Percentiles rank a stretch among this genome's conserved stretches.
phyloP scores from a whole-genome alignment of 352 stramenopile genomes.

The Pythium dissimile region DNA sequence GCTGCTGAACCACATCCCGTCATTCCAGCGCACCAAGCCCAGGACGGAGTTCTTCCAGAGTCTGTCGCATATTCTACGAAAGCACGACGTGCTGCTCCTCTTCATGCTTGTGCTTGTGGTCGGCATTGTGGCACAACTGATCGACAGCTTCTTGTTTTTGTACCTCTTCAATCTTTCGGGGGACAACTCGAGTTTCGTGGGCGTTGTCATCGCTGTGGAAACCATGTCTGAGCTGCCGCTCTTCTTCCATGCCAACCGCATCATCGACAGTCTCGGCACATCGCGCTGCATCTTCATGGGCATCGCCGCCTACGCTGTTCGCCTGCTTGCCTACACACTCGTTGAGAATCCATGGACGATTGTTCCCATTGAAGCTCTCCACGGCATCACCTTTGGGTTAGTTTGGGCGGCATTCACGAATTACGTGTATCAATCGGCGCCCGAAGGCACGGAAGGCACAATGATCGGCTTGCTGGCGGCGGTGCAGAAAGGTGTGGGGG shows the following conservation, averaged over 20 bases:
- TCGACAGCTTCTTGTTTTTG: conserved; percentile 70
- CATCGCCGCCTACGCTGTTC: conserved; percentile 49
- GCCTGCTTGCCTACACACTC: conserved; percentile 57
- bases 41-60: conserved; percentile 39
- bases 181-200: conserved; percentile 57
- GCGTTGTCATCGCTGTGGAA: conserved; percentile 63
- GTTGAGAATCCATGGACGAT: conserved; percentile 58
- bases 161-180: conserved; percentile 70
- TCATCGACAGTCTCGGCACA: conserved; percentile 56
- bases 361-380: conserved; percentile 58
- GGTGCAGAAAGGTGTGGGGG: conserved; percentile 66
- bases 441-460: conserved; percentile 57
- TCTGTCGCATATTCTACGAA: conserved; percentile 35
- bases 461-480: conserved; percentile 69
- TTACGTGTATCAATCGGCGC: conserved; percentile 70
- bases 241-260: conserved; percentile 74
- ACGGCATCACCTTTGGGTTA: conserved; percentile 67
- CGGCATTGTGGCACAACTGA: conserved; percentile 53
- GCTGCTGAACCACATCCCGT: conserved; percentile 51
- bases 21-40: conserved; percentile 25
- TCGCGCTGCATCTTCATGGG: conserved; percentile 48
- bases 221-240: conserved; percentile 68
- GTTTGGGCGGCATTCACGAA: conserved; percentile 77
- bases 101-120: conserved; percentile 66
- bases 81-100: conserved; percentile 54